Conservation (phyloP, 768 basidiomycete species). For the Mrakia gelida region DNA sequence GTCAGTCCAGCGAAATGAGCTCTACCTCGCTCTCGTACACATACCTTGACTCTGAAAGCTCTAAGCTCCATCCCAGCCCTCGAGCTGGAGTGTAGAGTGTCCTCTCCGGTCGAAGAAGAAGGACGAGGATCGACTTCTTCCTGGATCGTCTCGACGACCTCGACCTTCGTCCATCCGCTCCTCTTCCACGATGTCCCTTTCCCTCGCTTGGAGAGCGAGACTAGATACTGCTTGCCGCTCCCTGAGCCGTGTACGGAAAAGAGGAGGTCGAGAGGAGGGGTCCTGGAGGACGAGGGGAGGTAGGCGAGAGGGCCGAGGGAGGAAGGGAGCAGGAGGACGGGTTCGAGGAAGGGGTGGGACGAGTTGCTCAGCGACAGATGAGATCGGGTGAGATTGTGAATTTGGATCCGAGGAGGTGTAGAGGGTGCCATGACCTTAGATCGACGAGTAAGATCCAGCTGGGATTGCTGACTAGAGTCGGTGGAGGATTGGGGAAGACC, state of each 20-base stretch:
- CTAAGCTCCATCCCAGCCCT: not conserved
- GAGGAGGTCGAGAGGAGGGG: conserved; percentile 3
- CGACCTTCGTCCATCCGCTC: conserved; percentile 1
- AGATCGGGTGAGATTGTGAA: not conserved
- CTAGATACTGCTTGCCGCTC: not conserved
- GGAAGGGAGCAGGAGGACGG: not conserved
- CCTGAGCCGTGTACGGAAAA: not conserved
- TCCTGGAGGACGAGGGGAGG: not conserved
- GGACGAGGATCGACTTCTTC: not conserved
- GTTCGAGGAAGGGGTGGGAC: conserved; percentile 9
- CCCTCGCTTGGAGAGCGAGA: not conserved
- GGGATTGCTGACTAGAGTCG: no score
- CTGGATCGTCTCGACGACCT: not conserved
- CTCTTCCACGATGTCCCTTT: not conserved
- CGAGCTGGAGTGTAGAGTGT: not conserved
- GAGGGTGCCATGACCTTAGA: not conserved
- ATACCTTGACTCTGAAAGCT: conserved; percentile 15
- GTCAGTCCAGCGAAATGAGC: not conserved
- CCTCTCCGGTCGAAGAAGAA: not conserved
- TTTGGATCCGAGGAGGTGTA: not conserved
- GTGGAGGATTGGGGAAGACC: not conserved
- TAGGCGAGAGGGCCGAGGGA: conserved; percentile 13
- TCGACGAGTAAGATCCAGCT: not conserved
- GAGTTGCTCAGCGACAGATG: not conserved
- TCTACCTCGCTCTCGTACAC: not conserved